These are phyloP conservation scores for Salvia miltiorrhiza DNA, from an alignment of 257 asterid genomes.

Conservation along the genomic window DNA sequence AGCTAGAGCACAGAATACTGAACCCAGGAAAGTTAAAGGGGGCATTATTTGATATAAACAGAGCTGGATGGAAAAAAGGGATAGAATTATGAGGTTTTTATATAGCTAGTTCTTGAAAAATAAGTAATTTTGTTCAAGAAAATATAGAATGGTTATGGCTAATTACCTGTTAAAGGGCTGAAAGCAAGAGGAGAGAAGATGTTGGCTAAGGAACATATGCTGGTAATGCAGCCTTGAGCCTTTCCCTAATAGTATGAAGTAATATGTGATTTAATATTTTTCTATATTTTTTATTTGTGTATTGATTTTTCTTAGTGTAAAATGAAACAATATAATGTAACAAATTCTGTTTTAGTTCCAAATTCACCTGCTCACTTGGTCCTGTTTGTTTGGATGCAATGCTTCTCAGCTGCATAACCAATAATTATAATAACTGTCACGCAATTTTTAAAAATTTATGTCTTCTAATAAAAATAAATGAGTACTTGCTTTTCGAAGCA, in stretches of 20 bases:
- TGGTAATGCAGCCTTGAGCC: slow-evolving; percentile 82
- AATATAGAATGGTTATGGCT: background rate
- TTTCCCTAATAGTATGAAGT: slow-evolving; percentile 44
- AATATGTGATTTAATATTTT: background rate
- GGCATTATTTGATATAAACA: slow-evolving; percentile 69
- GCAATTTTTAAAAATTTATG: too few relatives aligned
- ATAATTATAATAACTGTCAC: background rate
- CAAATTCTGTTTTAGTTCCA: background rate
- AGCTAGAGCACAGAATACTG: slow-evolving; percentile 65
- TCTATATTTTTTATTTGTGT: background rate
- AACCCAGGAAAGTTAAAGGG: slow-evolving; percentile 92
- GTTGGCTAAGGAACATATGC: slow-evolving; percentile 64
- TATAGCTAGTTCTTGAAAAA: background rate
- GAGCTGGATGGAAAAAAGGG: slow-evolving; percentile 33
- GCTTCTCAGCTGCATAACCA: slow-evolving; percentile 62
- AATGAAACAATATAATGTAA: background rate
- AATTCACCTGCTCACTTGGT: slow-evolving; percentile 67
- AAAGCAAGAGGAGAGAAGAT: slow-evolving; percentile 73
- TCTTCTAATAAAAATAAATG: too few relatives aligned
- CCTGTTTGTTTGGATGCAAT: slow-evolving; percentile 87
- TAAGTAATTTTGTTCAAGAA: background rate
- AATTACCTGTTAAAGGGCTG: slow-evolving; percentile 71
- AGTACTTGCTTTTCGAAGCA: too few relatives aligned
- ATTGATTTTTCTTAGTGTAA: background rate
- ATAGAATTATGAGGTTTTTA: background rate